Percentiles rank a stretch among this genome's conserved stretches.
phyloP scores from a whole-genome alignment of 2,329 filamentous ascomycete genomes.

The Diaporthe ampelina region DNA sequence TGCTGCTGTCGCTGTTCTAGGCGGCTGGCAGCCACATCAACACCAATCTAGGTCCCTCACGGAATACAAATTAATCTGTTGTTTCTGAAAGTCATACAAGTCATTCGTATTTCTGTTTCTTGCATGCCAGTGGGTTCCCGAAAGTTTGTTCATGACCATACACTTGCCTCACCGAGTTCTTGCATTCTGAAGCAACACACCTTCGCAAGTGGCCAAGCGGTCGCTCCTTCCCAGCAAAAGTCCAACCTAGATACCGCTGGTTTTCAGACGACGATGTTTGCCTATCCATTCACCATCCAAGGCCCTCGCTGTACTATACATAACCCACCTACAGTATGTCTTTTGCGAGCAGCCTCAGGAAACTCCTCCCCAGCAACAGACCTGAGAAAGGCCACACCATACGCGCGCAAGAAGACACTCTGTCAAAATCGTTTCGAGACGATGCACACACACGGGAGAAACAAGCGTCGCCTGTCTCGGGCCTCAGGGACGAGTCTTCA shows the following conservation, averaged over 20 bases:
- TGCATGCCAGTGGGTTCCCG: background rate
- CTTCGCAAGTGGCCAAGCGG: background rate
- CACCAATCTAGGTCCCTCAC: background rate
- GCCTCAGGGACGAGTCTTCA: constrained; percentile 38
- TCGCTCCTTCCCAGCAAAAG: background rate
- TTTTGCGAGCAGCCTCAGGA: constrained; percentile 58
- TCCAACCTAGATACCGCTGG: background rate
- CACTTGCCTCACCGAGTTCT: background rate
- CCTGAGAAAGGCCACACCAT: constrained; percentile 65
- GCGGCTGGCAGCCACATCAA: background rate
- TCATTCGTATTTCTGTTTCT: background rate
- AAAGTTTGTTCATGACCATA: no score
- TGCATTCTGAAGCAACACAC: background rate
- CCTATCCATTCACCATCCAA: background rate
- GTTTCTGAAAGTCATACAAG: background rate
- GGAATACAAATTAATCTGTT: background rate
- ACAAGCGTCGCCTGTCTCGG: background rate
- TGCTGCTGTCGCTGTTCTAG: background rate
- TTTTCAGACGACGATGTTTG: background rate
- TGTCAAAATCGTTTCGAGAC: constrained; percentile 42
- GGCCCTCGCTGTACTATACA: background rate
- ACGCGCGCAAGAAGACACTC: constrained; percentile 52
- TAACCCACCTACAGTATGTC: constrained; percentile 45
- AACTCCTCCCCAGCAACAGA: constrained; percentile 62
- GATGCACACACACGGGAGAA: background rate